These are phyloP conservation scores for Huiozyma naganishii DNA, from an alignment of 805 yeast genomes.

Conservation along the genomic window DNA sequence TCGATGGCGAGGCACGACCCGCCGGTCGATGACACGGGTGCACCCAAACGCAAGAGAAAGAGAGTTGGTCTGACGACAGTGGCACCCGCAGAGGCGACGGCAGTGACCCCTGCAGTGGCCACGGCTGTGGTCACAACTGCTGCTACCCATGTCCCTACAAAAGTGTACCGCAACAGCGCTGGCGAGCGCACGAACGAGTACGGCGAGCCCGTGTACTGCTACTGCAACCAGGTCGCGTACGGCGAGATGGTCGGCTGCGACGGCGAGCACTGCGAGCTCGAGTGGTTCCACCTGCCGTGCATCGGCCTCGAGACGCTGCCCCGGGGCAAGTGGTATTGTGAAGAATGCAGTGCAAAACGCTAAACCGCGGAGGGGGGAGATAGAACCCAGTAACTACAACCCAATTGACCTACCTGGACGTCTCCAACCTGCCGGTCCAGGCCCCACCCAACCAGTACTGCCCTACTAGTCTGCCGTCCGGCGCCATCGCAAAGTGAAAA, in stretches of 20 bases:
- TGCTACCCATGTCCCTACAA: not conserved
- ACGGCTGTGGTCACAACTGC: not conserved
- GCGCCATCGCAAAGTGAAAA: no score
- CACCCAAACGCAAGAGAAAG: slow-evolving; percentile 7
- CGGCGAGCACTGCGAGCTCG: slow-evolving; percentile 81
- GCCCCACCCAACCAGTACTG: not conserved
- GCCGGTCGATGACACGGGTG: not conserved
- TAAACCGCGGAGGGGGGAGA: not conserved
- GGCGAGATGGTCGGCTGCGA: slow-evolving; percentile 99
- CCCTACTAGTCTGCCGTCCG: no score
- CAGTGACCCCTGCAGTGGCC: slow-evolving; percentile 5
- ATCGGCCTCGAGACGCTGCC: slow-evolving; percentile 81
- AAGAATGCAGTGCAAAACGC: slow-evolving; percentile 37
- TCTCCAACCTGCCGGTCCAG: not conserved
- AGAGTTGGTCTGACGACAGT: slow-evolving; percentile 1
- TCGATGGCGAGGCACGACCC: not conserved
- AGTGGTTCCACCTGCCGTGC: slow-evolving; percentile 95
- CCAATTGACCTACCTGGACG: no score
- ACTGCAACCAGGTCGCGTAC: slow-evolving; percentile 92
- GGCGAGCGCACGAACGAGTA: slow-evolving; percentile 22
- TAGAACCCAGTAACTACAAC: no score
- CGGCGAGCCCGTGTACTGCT: slow-evolving; percentile 82
- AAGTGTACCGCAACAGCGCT: not conserved
- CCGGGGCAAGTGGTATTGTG: slow-evolving; percentile 75
- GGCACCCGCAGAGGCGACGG: slow-evolving; percentile 1